Conservation (phyloP, 495 filamentous ascomycete genomes). For the Aspergillus avenaceus region DNA sequence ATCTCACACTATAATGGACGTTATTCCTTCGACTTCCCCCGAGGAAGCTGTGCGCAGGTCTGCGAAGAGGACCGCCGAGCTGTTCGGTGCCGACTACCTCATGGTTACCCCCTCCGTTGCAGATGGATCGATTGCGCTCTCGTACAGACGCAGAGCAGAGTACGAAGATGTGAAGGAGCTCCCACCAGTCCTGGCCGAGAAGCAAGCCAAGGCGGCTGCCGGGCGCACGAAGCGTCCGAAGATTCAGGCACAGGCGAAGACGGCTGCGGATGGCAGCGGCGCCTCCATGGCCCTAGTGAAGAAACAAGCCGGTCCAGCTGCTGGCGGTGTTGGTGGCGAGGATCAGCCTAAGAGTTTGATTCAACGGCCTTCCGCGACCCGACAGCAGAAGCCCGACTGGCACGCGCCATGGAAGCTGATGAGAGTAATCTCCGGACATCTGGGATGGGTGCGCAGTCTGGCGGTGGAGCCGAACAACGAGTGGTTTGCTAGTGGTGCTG, state of each 20-base stretch:
- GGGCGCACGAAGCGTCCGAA: constrained; percentile 55
- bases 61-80: constrained; percentile 65
- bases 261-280: constrained; percentile 30
- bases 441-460: constrained; percentile 91
- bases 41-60: constrained; percentile 51
- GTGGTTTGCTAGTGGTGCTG: constrained; percentile 96
- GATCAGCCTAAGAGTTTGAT: constrained; percentile 57
- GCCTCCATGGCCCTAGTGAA: constrained; percentile 44
- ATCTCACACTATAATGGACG: constrained; percentile 27
- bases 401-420: constrained; percentile 98
- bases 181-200: constrained; percentile 79
- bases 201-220: constrained; percentile 64
- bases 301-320: constrained; percentile 23
- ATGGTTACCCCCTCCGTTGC: constrained; percentile 46
- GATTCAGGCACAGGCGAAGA: constrained; percentile 27
- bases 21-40: constrained; percentile 28
- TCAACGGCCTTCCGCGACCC: constrained; percentile 60
- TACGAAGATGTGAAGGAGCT: constrained; percentile 79
- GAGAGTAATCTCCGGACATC: constrained; percentile 92
- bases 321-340: constrained; percentile 24
- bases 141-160: constrained; percentile 65
- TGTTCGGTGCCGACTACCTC: constrained; percentile 56
- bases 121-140: constrained; percentile 46
- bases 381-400: constrained; percentile 84
- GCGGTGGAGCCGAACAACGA: constrained; percentile 94